Evolutionary conservation across 176 grass and related monocot genomes (phyloP).

Genomic region (Triticum turgidum): DNA sequence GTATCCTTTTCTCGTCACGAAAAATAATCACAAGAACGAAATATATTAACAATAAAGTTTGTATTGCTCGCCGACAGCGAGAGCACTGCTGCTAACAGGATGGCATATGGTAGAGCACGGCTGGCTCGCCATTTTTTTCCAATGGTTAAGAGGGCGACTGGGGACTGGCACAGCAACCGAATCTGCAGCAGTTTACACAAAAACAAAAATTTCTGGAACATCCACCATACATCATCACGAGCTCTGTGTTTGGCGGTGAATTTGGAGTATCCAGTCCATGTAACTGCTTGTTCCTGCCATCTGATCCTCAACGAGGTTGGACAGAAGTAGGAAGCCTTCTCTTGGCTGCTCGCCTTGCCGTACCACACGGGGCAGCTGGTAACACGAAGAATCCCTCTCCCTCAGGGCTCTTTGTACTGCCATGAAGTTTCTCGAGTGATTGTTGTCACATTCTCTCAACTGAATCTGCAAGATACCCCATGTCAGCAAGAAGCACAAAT

Average conservation of each 20-base stretch:
- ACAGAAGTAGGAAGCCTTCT: conserved; percentile 72
- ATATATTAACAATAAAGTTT: conserved; percentile 58
- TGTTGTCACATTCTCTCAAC: conserved; percentile 55
- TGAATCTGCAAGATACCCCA: conserved; percentile 47
- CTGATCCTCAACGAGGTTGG: conserved; percentile 89
- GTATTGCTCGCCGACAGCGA: not conserved
- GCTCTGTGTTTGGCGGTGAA: conserved; percentile 76
- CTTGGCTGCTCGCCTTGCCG: conserved; percentile 94
- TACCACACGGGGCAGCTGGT: conserved; percentile 71
- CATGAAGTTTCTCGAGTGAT: conserved; percentile 56
- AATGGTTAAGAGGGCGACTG: not conserved
- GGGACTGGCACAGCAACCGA: not conserved
- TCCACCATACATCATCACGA: conserved; percentile 28
- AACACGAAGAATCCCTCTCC: conserved; percentile 63
- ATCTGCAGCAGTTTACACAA: conserved; percentile 35
- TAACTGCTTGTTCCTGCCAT: conserved; percentile 68
- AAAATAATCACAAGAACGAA: conserved; percentile 51
- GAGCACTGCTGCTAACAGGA: not conserved
- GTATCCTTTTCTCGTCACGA: conserved; percentile 20
- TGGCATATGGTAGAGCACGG: not conserved
- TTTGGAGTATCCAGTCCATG: conserved; percentile 78
- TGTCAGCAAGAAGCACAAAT: not conserved
- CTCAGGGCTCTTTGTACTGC: conserved; percentile 51
- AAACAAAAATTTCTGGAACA: conserved; percentile 5
- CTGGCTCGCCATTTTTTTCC: conserved; percentile 12